These are phyloP conservation scores for Picea engelmannii DNA, from an alignment of 83 land plant species.

Conservation along the genomic window DNA sequence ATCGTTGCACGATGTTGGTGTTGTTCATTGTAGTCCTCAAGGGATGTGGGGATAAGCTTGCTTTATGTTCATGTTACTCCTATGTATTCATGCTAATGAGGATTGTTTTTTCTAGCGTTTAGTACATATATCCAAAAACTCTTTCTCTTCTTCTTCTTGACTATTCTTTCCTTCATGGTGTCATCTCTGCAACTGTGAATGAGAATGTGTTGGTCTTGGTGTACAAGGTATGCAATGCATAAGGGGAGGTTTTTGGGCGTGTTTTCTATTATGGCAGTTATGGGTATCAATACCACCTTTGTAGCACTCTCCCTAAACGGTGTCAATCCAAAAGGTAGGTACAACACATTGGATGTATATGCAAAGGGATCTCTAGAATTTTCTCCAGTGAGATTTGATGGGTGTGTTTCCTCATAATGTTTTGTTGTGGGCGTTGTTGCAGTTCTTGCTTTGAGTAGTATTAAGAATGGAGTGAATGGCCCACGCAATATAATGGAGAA, in stretches of 20 bases:
- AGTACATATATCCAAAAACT: neutral
- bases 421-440: no score
- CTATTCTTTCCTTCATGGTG: neutral
- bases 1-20: no score
- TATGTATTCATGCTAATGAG: neutral
- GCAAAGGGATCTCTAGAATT: neutral
- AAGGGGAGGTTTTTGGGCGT: neutral
- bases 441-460: no score
- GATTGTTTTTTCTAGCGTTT: neutral
- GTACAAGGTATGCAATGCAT: neutral
- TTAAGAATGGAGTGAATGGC: no score
- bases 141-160: neutral
- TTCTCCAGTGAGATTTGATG: neutral
- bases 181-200: neutral
- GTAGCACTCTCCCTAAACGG: conserved; percentile 10
- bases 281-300: neutral
- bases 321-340: neutral
- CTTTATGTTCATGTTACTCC: neutral
- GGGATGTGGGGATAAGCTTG: neutral
- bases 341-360: no score
- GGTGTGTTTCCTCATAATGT: no score
- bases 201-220: neutral
- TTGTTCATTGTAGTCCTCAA: no score
- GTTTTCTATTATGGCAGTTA: no score
- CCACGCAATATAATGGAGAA: no score